These are phyloP conservation scores for Hyaloscypha variabilis DNA, from an alignment of 495 filamentous ascomycete genomes.

Conservation along the genomic window DNA sequence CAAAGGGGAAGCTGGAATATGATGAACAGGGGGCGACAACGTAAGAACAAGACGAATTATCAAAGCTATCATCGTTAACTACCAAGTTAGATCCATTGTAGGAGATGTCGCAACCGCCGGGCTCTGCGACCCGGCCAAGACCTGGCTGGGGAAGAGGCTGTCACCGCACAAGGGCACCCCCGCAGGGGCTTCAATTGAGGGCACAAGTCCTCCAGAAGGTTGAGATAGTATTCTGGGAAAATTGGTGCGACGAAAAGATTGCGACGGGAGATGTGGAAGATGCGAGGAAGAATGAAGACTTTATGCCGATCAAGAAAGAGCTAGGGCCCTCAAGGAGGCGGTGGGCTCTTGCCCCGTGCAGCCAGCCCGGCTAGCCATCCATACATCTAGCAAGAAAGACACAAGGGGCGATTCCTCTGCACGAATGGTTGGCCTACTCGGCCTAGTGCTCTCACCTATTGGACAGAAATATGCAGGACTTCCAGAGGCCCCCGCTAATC, in stretches of 20 bases:
- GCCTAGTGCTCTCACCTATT: not conserved
- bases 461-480: not conserved
- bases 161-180: not conserved
- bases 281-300: not conserved
- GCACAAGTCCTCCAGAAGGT: not conserved
- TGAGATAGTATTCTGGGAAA: not conserved
- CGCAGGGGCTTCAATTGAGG: not conserved
- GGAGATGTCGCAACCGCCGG: not conserved
- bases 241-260: not conserved
- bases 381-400: not conserved
- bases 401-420: not conserved
- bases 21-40: not conserved
- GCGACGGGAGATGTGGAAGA: not conserved
- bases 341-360: not conserved
- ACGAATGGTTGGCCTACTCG: not conserved
- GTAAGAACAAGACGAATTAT: not conserved
- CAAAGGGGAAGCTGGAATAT: not conserved
- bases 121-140: not conserved
- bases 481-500: not conserved
- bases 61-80: not conserved
- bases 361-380: not conserved
- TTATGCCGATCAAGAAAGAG: not conserved
- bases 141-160: not conserved
- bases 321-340: not conserved
- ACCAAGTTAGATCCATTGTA: not conserved